Evolutionary conservation across 495 filamentous ascomycete species (phyloP).

Genomic region (Neurospora pannonica): DNA sequence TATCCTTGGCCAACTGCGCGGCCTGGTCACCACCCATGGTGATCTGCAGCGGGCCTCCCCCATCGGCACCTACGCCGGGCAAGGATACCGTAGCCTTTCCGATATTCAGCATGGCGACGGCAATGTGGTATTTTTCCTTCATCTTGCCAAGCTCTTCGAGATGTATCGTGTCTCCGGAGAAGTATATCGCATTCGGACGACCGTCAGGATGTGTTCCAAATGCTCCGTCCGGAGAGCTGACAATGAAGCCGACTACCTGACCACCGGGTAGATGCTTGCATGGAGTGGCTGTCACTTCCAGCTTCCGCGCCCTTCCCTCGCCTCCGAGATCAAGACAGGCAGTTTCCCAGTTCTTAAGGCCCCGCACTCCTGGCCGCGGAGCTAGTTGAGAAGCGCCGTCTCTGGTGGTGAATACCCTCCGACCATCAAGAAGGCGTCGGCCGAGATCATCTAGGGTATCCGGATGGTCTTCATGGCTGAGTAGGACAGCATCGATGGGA

Average conservation of each 20-base stretch:
- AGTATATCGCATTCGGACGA: constrained; percentile 43
- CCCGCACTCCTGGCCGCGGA: constrained; percentile 32
- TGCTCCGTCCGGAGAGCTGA: constrained; percentile 17
- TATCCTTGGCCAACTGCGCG: constrained; percentile 27
- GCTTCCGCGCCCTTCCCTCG: constrained; percentile 21
- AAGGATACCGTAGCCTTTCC: constrained; percentile 22
- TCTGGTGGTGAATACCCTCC: constrained; percentile 39
- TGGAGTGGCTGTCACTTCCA: constrained; percentile 40
- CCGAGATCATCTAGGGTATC: constrained; percentile 42
- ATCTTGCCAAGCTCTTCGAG: constrained; percentile 32
- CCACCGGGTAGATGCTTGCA: constrained; percentile 36
- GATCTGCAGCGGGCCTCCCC: constrained; percentile 28
- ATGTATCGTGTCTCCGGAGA: constrained; percentile 48
- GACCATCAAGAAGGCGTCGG: constrained; percentile 36
- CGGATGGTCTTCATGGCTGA: constrained; percentile 47
- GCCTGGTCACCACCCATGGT: constrained; percentile 44
- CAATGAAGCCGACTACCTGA: constrained; percentile 41
- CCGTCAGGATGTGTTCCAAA: constrained; percentile 32
- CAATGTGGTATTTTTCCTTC: constrained; percentile 23
- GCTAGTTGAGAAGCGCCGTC: constrained; percentile 38
- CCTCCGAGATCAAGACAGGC: constrained; percentile 12
- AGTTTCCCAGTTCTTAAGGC: constrained; percentile 23
- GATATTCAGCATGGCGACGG: constrained; percentile 29
- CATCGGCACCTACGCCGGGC: constrained; percentile 7
- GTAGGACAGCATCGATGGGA: constrained; percentile 40